Conservation (phyloP, 164 flowering plant species). For the Brasenia schreberi region DNA sequence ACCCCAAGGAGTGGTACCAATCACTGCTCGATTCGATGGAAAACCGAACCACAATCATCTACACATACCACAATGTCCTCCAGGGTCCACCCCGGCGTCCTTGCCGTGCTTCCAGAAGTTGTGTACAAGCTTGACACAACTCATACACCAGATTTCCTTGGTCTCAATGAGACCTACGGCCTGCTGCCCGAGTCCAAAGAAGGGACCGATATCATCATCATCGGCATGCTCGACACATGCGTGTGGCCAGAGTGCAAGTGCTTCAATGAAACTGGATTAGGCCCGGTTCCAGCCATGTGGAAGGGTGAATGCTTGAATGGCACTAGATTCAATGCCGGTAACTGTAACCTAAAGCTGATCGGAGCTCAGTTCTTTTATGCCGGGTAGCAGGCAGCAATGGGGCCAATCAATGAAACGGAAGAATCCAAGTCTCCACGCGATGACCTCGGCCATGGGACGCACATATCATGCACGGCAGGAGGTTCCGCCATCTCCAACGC, state of each 20-base stretch:
- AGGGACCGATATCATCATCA: conserved; percentile 30
- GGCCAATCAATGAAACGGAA: conserved; percentile 8
- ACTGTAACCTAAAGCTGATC: conserved; percentile 9
- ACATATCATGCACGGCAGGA: conserved; percentile 26
- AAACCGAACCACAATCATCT: conserved; percentile 45
- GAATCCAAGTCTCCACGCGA: conserved; percentile 15
- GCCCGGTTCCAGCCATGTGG: conserved; percentile 51
- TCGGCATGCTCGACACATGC: conserved; percentile 37
- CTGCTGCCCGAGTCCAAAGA: background rate
- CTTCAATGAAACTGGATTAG: conserved; percentile 30
- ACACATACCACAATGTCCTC: conserved; percentile 45
- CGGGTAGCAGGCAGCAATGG: conserved; percentile 1
- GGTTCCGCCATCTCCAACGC: conserved; percentile 17
- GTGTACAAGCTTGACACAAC: conserved; percentile 38
- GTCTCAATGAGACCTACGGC: background rate
- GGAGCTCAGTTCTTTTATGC: conserved; percentile 6
- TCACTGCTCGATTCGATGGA: conserved; percentile 55
- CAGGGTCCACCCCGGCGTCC: conserved; percentile 52
- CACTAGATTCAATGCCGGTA: conserved; percentile 1
- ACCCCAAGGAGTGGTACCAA: conserved; percentile 74
- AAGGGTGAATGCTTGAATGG: conserved; percentile 41
- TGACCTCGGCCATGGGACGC: conserved; percentile 27
- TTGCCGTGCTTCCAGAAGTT: conserved; percentile 61
- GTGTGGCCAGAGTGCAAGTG: background rate
- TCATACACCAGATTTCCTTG: background rate